Conservation (phyloP, 192 early-diverging fungal species). For the Rhizoclosmatium globosum region DNA sequence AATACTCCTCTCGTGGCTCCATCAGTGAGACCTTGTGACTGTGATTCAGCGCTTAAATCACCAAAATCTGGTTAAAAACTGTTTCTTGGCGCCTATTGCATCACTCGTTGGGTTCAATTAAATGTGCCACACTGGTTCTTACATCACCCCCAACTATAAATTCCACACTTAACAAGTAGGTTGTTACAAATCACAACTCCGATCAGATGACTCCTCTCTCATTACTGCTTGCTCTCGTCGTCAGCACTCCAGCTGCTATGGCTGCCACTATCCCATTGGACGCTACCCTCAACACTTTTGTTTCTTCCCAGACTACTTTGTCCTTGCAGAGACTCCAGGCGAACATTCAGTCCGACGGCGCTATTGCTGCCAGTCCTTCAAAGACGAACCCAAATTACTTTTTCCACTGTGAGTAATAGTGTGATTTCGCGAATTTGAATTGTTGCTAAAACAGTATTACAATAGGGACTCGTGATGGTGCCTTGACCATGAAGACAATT, state of each 20-base stretch:
- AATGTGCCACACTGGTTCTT: too few relatives aligned
- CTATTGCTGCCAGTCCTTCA: neutral
- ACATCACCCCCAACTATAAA: too few relatives aligned
- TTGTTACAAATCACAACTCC: too few relatives aligned
- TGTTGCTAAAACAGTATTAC: neutral
- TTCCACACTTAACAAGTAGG: too few relatives aligned
- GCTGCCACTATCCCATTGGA: neutral
- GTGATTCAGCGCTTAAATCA: too few relatives aligned
- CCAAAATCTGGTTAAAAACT: too few relatives aligned
- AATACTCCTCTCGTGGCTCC: too few relatives aligned
- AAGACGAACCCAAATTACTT: neutral
- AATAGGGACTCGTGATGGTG: constrained; percentile 60
- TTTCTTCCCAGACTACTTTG: neutral
- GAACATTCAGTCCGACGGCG: neutral
- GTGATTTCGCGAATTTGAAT: too few relatives aligned
- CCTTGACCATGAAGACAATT: constrained; percentile 62
- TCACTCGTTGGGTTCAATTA: too few relatives aligned
- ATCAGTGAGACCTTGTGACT: too few relatives aligned
- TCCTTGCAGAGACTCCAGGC: neutral
- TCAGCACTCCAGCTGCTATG: neutral
- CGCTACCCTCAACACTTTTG: neutral
- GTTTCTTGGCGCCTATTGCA: too few relatives aligned
- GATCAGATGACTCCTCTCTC: too few relatives aligned
- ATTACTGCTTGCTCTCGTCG: neutral
- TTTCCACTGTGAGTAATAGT: neutral